Evolutionary conservation across 305 asterid genomes (phyloP).

Genomic region (Fraxinus ornus): DNA sequence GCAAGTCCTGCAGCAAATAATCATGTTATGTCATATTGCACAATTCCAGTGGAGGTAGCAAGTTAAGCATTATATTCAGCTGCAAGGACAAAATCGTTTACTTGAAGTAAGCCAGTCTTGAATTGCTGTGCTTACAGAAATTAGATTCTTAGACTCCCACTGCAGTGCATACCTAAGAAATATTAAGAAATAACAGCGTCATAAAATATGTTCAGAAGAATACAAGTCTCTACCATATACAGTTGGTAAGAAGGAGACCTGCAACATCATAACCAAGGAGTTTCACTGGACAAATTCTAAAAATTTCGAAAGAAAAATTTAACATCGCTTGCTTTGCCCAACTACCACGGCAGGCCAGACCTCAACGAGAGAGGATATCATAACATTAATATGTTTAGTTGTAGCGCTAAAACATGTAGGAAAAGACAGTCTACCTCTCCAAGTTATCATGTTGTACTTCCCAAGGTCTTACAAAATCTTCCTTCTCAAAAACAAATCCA

Average conservation of each 20-base stretch:
- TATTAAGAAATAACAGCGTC: neutral
- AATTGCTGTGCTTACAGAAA: conserved; percentile 94
- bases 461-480: conserved; percentile 88
- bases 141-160: conserved; percentile 94
- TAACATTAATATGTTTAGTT: conserved; percentile 12
- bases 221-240: neutral
- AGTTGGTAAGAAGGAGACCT: conserved; percentile 4
- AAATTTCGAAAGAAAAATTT: neutral
- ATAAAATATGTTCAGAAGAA: conserved; percentile 13
- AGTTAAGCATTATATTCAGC: conserved; percentile 16
- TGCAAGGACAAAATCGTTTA: conserved; percentile 37
- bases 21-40: conserved; percentile 23
- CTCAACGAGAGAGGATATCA: neutral
- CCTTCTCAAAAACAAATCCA: conserved; percentile 87
- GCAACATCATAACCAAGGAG: conserved; percentile 13
- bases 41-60: conserved; percentile 7
- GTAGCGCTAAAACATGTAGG: conserved; percentile 10
- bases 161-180: conserved; percentile 75
- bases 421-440: conserved; percentile 64
- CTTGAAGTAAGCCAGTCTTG: conserved; percentile 99
- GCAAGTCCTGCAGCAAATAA: conserved; percentile 59
- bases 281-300: neutral
- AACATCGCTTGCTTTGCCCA: conserved; percentile 10
- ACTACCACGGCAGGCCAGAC: neutral
- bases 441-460: conserved; percentile 64